Percentiles rank a stretch among this genome's conserved stretches.
Conservation (phyloP, 768 basidiomycete genomes). For the Macrocybe gigantea region DNA sequence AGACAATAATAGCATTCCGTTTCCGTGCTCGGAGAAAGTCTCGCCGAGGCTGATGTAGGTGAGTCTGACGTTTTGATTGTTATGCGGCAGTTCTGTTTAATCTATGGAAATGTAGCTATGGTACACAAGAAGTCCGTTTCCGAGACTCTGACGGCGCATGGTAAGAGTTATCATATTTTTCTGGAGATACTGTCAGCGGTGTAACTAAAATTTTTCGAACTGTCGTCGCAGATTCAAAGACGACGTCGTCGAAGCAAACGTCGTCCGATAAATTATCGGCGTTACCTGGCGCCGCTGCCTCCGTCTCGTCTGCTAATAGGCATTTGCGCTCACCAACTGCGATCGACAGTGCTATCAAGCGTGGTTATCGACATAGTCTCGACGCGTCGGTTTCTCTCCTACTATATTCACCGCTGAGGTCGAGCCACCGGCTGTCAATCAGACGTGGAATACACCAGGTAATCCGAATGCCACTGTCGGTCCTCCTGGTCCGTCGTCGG, state of each 20-base stretch:
- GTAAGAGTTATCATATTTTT: too few relatives aligned
- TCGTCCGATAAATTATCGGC: conserved; percentile 41
- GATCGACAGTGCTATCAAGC: conserved; percentile 20
- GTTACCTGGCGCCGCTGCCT: conserved; percentile 19
- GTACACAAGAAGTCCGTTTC: too few relatives aligned
- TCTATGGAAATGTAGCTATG: too few relatives aligned
- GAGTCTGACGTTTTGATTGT: too few relatives aligned
- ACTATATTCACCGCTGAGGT: conserved; percentile 26
- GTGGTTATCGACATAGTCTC: conserved; percentile 31
- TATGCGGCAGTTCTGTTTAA: too few relatives aligned
- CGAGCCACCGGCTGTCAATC: conserved; percentile 16
- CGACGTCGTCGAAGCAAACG: conserved; percentile 34
- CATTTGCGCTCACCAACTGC: conserved; percentile 25
- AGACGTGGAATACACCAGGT: conserved; percentile 14
- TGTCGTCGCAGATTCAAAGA: too few relatives aligned
- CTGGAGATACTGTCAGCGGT: too few relatives aligned
- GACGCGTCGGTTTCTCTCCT: conserved; percentile 37
- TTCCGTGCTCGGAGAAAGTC: too few relatives aligned
- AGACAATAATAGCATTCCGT: too few relatives aligned
- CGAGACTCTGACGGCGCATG: too few relatives aligned
- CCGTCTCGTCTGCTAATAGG: conserved; percentile 25
- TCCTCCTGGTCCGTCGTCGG: conserved; percentile 19
- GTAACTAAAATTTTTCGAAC: too few relatives aligned
- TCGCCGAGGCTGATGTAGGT: too few relatives aligned
- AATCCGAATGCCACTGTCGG: conserved; percentile 8